Evolutionary conservation across 208 protist species (phyloP).

Genomic region (Acanthamoeba royreba): DNA sequence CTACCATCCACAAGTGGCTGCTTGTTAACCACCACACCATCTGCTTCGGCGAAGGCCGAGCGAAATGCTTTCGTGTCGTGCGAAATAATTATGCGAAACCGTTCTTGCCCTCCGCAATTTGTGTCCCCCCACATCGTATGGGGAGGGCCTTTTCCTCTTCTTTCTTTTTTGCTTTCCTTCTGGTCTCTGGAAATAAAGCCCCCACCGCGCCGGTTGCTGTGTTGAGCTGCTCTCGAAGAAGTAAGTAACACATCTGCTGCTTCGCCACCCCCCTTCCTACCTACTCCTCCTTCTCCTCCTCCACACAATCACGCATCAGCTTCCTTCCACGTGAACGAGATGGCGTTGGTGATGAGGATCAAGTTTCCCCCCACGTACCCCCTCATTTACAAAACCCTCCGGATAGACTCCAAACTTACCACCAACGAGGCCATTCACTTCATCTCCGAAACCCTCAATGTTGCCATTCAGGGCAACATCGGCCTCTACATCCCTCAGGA

Average conservation of each 20-base stretch:
- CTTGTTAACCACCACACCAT: not conserved
- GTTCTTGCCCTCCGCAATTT: too few species aligned
- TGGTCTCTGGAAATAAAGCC: too few species aligned
- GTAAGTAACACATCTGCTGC: too few species aligned
- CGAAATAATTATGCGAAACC: not conserved
- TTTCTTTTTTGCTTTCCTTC: too few species aligned
- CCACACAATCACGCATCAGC: not conserved
- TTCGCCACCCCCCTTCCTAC: not conserved
- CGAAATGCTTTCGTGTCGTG: not conserved
- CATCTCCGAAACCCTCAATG: conserved; percentile 57
- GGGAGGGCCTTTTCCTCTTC: too few species aligned
- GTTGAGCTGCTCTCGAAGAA: too few species aligned
- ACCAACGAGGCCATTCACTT: conserved; percentile 53
- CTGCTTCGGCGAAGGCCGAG: too few species aligned
- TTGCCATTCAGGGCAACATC: conserved; percentile 44
- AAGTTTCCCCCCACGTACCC: conserved; percentile 62
- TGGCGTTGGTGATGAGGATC: conserved; percentile 59
- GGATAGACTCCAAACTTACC: conserved; percentile 54
- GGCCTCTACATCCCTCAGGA: conserved; percentile 61
- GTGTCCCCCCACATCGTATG: too few species aligned
- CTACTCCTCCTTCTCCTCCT: not conserved
- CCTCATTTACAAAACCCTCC: conserved; percentile 59
- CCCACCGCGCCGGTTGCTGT: too few species aligned
- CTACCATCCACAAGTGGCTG: not conserved
- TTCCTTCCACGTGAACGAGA: not conserved